phyloP scores from a whole-genome alignment of 768 basidiomycete species.

The Baorangia bicolor region DNA sequence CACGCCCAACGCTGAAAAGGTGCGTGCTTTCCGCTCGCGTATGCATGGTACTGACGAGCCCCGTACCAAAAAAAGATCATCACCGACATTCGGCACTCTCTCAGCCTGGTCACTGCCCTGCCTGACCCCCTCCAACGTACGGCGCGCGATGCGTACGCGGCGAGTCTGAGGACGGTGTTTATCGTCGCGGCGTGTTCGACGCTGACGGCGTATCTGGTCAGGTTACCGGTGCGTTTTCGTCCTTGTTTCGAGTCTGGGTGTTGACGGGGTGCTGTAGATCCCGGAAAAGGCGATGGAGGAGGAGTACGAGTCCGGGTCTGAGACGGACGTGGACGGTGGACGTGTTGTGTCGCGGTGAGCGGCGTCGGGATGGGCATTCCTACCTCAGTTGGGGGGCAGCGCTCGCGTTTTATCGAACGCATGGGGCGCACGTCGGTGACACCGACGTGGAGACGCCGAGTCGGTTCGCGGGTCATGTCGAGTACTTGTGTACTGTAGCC shows the following conservation, averaged over 20 bases:
- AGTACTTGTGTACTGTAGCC: no score
- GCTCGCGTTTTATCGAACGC: no score
- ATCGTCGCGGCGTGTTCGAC: constrained; percentile 21
- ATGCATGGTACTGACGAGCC: background rate
- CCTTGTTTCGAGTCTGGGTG: background rate
- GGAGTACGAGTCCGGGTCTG: background rate
- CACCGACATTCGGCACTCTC: constrained; percentile 16
- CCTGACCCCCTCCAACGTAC: constrained; percentile 14
- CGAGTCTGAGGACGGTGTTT: constrained; percentile 19
- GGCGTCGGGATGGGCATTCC: no score
- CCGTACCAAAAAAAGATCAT: constrained; percentile 8
- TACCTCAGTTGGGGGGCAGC: no score
- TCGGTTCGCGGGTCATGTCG: no score
- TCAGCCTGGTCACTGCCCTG: constrained; percentile 13
- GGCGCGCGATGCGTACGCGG: constrained; percentile 21
- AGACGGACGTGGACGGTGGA: background rate
- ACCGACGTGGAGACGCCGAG: no score
- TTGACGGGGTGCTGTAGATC: constrained; percentile 13
- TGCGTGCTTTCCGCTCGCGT: background rate
- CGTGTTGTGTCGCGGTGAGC: no score
- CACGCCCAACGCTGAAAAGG: constrained; percentile 7
- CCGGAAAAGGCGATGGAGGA: constrained; percentile 11
- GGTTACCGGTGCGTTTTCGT: constrained; percentile 14
- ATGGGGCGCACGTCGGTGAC: no score
- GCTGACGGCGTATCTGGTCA: constrained; percentile 14